Conservation (phyloP, 225 moss, liverwort and hornwort species). For the Pseudisothecium myosuroides region DNA sequence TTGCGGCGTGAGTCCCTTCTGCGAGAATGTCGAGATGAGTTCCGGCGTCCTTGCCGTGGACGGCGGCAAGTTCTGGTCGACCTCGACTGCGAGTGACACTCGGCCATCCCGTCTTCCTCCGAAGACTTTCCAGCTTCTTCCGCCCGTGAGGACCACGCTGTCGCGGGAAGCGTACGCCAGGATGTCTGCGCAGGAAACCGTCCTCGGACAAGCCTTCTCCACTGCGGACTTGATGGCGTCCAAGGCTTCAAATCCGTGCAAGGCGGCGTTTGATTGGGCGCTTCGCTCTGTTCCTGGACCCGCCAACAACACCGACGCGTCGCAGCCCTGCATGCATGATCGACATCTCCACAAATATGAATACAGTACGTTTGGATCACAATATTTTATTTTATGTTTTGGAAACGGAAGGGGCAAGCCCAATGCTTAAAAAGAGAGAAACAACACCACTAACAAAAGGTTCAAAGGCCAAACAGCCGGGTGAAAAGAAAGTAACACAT, state of each 20-base stretch:
- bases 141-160: constrained; percentile 1
- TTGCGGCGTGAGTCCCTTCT: constrained; percentile 5
- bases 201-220: constrained; percentile 4
- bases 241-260: constrained; percentile 10
- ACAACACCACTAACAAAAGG: neutral
- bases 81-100: neutral
- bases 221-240: neutral
- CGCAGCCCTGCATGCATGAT: constrained; percentile 10
- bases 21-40: constrained; percentile 3
- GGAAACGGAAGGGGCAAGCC: neutral
- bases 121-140: constrained; percentile 9
- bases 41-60: neutral
- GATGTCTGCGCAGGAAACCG: constrained; percentile 25
- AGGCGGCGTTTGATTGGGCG: neutral
- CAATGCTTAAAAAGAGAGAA: neutral
- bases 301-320: constrained; percentile 6
- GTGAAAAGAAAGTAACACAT: neutral
- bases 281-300: constrained; percentile 2
- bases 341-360: neutral
- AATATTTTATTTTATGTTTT: neutral
- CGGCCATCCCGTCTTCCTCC: constrained; percentile 12
- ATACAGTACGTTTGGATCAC: neutral
- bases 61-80: neutral
- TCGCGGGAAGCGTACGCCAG: constrained; percentile 25
- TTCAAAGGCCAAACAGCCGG: neutral